Percentiles rank a stretch among this genome's conserved stretches.
Evolutionary conservation across 192 early-diverging fungal species (phyloP).

Genomic region (Entomortierella chlamydospora): DNA sequence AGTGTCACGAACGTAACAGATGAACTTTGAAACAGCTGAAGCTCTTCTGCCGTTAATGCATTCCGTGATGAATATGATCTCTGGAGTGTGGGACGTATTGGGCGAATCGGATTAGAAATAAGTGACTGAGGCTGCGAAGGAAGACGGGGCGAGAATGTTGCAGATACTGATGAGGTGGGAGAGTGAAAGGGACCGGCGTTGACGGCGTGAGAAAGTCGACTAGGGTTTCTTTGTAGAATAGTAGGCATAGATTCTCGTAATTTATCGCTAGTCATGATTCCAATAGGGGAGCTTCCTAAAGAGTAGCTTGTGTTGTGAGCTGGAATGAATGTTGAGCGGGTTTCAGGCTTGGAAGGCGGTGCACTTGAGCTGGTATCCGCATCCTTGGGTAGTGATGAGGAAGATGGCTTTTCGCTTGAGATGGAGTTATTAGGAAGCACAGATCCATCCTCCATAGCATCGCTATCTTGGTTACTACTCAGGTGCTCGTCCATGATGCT

Average conservation of each 20-base stretch:
- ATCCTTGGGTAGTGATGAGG: not conserved
- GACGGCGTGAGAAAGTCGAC: slow-evolving; percentile 6
- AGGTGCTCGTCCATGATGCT: not conserved
- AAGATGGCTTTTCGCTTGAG: not conserved
- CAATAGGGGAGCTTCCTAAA: not conserved
- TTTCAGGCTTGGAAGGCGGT: not conserved
- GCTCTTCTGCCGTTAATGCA: slow-evolving; percentile 33
- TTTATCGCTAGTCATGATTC: not conserved
- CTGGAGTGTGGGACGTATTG: not conserved
- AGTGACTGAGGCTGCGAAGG: slow-evolving; percentile 32
- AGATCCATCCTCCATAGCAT: not conserved
- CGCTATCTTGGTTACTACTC: not conserved
- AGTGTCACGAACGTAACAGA: not conserved
- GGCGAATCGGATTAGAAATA: not conserved
- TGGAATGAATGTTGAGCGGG: not conserved
- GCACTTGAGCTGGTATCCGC: not conserved
- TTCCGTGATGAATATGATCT: slow-evolving; percentile 1
- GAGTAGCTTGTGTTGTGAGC: slow-evolving; percentile 1
- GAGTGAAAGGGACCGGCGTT: slow-evolving; percentile 22
- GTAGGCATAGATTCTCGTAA: not conserved
- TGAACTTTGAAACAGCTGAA: not conserved
- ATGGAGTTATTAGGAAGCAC: not conserved
- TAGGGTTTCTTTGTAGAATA: not conserved
- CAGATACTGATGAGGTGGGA: slow-evolving; percentile 35
- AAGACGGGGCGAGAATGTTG: slow-evolving; percentile 32